A percentile compares a stretch with the other conserved stretches of the same genome.
phyloP scores from a whole-genome alignment of 768 basidiomycete species.

The Mycena leptocephala region DNA sequence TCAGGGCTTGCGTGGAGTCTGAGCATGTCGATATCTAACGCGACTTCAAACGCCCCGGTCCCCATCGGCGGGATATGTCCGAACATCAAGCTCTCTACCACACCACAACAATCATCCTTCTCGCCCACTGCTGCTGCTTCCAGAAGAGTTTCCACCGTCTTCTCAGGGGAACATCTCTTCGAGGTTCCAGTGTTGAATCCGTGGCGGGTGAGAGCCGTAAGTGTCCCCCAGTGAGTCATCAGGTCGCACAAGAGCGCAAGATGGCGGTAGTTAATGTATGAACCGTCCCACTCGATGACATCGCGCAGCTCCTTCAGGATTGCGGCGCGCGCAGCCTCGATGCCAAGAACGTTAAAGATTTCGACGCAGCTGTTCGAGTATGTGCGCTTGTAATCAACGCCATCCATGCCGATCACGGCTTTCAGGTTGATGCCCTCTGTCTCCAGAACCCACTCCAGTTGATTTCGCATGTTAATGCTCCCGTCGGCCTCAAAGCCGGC shows the following conservation, averaged over 20 bases:
- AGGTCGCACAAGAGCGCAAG: constrained; percentile 96
- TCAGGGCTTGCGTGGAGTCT: too few relatives aligned
- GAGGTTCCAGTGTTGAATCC: constrained; percentile 99
- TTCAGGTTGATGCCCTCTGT: constrained; percentile 85
- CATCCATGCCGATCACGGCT: constrained; percentile 91
- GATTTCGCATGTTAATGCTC: constrained; percentile 71
- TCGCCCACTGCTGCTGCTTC: constrained; percentile 99
- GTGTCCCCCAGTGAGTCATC: constrained; percentile 95
- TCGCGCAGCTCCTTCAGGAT: constrained; percentile 94
- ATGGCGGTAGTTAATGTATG: constrained; percentile 99
- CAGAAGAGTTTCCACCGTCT: constrained; percentile 99
- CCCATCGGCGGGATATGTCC: constrained; percentile 99
- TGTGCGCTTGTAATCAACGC: constrained; percentile 93
- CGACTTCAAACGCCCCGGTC: constrained; percentile 96
- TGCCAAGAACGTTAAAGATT: constrained; percentile 94
- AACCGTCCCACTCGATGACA: constrained; percentile 99
- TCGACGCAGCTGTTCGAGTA: constrained; percentile 98
- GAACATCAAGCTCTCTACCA: constrained; percentile 99
- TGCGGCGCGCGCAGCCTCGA: constrained; percentile 96
- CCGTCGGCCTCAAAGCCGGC: constrained; percentile 79
- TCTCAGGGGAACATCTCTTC: constrained; percentile 99
- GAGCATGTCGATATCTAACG: constrained; percentile 97
- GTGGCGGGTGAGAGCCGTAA: constrained; percentile 99
- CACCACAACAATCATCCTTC: constrained; percentile 97
- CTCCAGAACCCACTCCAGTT: constrained; percentile 97